Base-by-base conservation (phyloP, 495 filamentous ascomycete species). In the Talaromyces thailandensis region DNA sequence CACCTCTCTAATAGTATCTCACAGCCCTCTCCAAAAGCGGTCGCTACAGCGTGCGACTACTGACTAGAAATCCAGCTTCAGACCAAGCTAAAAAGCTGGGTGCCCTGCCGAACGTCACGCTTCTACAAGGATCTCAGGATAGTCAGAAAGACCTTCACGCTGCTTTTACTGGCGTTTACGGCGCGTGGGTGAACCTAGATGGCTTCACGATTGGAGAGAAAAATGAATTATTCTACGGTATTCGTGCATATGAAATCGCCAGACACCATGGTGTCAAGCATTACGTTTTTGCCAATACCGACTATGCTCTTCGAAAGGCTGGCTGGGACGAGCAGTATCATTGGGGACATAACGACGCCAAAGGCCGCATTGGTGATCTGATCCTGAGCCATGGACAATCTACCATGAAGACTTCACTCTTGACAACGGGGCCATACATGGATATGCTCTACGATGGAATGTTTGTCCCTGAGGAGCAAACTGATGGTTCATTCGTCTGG, bases 361-460 rank as follows among this genome's bases (percentile, higher is more conserved):
- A 86, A 67, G 57, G 57, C 6, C 32, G 57, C 18, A 37, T 85
- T 24, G 73, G 65, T 16, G 77, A 84, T 31, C 83, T 75, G 72
- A 78, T 84, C 45, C 64, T 73, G 5, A 63, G 68, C 9, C 58
- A 60, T 25, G 37, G 58, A 9, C 58, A 60, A 23, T 26, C 31
- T 11, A 37, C 18, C 4, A 60, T 60, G 32, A 60, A 60, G 14
- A 60, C 32, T 25, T 77, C 80, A 0, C 61, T 83, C 12, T 71
- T 84, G 63, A 82, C 81, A 2, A 79, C 80, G 2, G 76, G 81
- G 0, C 80, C 81, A 25, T 85, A 84, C 65, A 76, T 82, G 58
- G 79, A 84, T 53, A 82, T 81, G 77, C 64, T 79, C 16, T 66
- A 37, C 21, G 69, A 69, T 58, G 45, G 70, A 21, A 61, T 70